These are phyloP conservation scores for Eucalyptus cloeziana DNA, from an alignment of 345 rosid species.

Conservation along the genomic window DNA sequence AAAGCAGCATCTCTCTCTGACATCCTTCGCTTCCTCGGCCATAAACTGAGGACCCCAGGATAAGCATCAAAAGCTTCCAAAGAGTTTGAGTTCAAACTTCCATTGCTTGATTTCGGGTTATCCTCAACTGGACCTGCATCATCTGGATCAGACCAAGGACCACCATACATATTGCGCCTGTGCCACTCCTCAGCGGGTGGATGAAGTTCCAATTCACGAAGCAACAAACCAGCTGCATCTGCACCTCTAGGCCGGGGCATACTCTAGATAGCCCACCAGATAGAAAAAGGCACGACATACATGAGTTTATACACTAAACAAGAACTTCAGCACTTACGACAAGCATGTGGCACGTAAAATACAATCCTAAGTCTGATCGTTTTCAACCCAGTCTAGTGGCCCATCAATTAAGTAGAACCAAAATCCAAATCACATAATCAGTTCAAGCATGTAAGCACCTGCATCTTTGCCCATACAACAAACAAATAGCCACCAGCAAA, in stretches of 20 bases:
- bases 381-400: background rate
- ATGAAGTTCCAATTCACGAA: slow-evolving; percentile 92
- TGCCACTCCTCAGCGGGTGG: slow-evolving; percentile 99
- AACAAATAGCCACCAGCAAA: background rate
- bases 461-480: background rate
- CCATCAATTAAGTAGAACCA: background rate
- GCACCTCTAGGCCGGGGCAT: slow-evolving; percentile 99
- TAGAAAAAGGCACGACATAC: background rate
- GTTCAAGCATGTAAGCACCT: background rate
- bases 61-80: slow-evolving; percentile 31
- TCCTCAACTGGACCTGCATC: slow-evolving; percentile 43
- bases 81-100: slow-evolving; percentile 23
- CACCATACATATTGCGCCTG: slow-evolving; percentile 91
- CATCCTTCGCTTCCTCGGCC: slow-evolving; percentile 96
- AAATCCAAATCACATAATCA: background rate
- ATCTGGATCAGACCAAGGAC: slow-evolving; percentile 88
- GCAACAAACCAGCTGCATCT: slow-evolving; percentile 96
- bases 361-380: background rate
- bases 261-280: slow-evolving; percentile 35
- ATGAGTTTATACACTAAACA: background rate
- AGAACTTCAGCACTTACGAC: background rate
- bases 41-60: slow-evolving; percentile 58
- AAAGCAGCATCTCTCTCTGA: slow-evolving; percentile 99
- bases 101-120: slow-evolving; percentile 26
- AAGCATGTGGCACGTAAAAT: background rate